Evolutionary conservation across 768 basidiomycete species (phyloP), one percentile per base, ranked within the genome.

Genomic region (Naganishia vishniacii): DNA sequence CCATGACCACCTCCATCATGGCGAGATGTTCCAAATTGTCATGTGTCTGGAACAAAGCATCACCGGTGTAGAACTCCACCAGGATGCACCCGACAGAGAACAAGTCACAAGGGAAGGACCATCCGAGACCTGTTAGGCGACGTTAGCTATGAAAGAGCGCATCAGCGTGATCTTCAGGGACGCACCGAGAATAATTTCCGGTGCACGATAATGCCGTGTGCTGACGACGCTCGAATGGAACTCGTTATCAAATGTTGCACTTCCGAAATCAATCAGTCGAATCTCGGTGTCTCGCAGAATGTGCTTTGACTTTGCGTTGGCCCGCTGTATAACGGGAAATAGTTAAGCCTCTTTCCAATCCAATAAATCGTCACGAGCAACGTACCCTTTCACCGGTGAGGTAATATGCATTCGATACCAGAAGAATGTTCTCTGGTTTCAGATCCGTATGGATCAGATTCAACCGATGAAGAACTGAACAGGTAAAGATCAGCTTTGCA

Each of bases 1-100:
- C 94, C 89, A 98, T 97, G 41, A 98, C 95, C 76, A 89, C 87
- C 76, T 98, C 93, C 95, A 99, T 99, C 95, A 99, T 99, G 42
- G 94, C 95, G 15, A 99, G 84, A 78, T 99, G 95, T 77, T 99
- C 95, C 9, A 98, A 83, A 76, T 99, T 98, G 79, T 98, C 94
- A 72, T 98, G 95, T 0, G 95, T 98, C 78, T 99, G 95, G 80
- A 95, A 99, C n/a, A 99, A 83, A 8, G 95, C 95, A 34, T 91
- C 85, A 28, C 95, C 95, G 18, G 95, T 99, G 80, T 85, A 94
- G 77, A 99, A 98, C 77, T 99, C 95, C 64, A 99, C 93, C 26
- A 99, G 84, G 70, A 99, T 99, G 79, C 95, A 99, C 7, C 95
- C 95, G 56, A 99, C 83, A 18, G 95, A 99, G 79, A 95, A 99